Conservation (phyloP, 2,329 filamentous ascomycete genomes). For the Thielaviopsis ethacetica region DNA sequence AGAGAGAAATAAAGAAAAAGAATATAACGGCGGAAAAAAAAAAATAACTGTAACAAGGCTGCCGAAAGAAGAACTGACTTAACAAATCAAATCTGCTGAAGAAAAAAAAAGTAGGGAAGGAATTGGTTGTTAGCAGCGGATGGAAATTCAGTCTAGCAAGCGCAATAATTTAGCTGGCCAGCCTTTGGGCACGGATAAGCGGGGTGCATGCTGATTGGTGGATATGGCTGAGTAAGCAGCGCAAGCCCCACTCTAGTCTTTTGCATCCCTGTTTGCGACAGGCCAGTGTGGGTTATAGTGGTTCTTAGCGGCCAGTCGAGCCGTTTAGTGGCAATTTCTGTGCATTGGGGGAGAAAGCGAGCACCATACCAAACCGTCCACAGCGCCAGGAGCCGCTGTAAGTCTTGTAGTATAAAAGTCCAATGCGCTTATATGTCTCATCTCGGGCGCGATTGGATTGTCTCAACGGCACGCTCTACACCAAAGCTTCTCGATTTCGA, state of each 20-base stretch:
- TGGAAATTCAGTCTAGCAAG: not conserved
- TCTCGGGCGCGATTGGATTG: too few relatives aligned
- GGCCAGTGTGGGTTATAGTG: not conserved
- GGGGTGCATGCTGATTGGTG: constrained; percentile 4
- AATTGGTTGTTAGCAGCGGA: not conserved
- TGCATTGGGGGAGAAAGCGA: too few relatives aligned
- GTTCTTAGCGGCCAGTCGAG: not conserved
- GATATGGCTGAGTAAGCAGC: constrained; percentile 2
- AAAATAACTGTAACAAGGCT: not conserved
- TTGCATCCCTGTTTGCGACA: not conserved
- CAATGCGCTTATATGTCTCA: too few relatives aligned
- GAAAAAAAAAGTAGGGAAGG: not conserved
- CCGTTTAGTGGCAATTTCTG: too few relatives aligned
- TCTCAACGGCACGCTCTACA: too few relatives aligned
- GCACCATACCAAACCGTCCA: too few relatives aligned
- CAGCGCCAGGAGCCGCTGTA: too few relatives aligned
- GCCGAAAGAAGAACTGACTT: not conserved
- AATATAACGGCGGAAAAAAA: not conserved
- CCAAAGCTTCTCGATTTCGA: too few relatives aligned
- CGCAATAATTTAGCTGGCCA: constrained; percentile 3
- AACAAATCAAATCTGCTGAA: not conserved
- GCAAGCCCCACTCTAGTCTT: constrained; percentile 3
- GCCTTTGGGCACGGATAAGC: constrained; percentile 7
- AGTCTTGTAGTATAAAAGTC: too few relatives aligned
- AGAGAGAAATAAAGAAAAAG: not conserved